These are phyloP conservation scores for Annulohypoxylon nitens DNA, from an alignment of 495 filamentous ascomycete species.

Conservation along the genomic window DNA sequence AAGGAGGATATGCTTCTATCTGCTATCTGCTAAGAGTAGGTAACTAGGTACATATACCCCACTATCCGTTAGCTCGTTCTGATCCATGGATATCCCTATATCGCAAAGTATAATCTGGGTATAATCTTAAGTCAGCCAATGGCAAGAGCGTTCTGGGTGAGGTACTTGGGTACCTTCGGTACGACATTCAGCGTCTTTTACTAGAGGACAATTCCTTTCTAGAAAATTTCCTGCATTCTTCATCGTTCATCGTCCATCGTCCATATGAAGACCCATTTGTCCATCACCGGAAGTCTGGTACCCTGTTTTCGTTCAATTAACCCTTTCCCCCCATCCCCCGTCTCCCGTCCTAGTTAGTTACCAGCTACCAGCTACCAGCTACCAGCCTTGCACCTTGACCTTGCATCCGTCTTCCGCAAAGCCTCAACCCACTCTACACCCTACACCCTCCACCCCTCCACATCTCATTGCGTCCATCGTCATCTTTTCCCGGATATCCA, in stretches of 20 bases:
- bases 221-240: slow-evolving; percentile 30
- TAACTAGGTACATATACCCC: not conserved
- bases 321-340: not conserved
- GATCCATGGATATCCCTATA: not conserved
- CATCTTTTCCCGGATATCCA: not conserved
- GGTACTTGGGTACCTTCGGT: not conserved
- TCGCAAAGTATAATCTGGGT: not conserved
- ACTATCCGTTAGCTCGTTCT: not conserved
- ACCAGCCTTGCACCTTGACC: not conserved
- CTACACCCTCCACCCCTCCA: slow-evolving; percentile 4
- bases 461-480: not conserved
- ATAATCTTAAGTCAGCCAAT: not conserved
- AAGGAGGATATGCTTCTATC: not conserved
- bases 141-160: not conserved
- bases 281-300: too few species aligned
- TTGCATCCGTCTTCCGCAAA: slow-evolving; percentile 24
- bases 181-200: slow-evolving; percentile 4
- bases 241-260: not conserved
- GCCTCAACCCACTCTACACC: slow-evolving; percentile 25
- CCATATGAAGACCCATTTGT: too few species aligned
- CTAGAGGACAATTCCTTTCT: slow-evolving; percentile 39
- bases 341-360: too few species aligned
- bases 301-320: not conserved
- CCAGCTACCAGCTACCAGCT: too few species aligned
- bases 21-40: not conserved